phyloP scores from a whole-genome alignment of 2,329 filamentous ascomycete genomes.

The Colletotrichum sp. region DNA sequence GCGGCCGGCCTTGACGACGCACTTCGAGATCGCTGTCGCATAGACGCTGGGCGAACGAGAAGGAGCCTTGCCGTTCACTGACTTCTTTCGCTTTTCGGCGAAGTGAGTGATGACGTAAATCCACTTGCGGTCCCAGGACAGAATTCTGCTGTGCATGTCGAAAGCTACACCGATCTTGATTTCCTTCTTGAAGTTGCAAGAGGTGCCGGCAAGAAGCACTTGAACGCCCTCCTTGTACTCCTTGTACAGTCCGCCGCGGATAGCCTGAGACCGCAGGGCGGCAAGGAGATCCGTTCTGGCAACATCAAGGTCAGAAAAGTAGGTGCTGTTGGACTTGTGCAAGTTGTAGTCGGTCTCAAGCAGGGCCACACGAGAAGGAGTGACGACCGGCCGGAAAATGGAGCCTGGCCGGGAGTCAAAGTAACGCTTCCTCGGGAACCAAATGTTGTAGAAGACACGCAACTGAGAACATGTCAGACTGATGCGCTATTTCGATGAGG shows the following conservation, averaged over 20 bases:
- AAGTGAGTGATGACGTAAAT: constrained; percentile 33
- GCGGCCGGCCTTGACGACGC: constrained; percentile 81
- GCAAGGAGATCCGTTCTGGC: constrained; percentile 41
- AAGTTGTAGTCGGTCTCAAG: constrained; percentile 75
- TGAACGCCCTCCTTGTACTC: constrained; percentile 52
- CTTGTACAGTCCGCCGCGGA: constrained; percentile 41
- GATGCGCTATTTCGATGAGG: too few species aligned
- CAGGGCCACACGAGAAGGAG: constrained; percentile 62
- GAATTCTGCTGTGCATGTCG: constrained; percentile 69
- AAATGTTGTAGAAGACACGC: constrained; percentile 38
- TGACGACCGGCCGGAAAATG: constrained; percentile 57
- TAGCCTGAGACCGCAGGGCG: constrained; percentile 3
- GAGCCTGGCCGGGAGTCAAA: constrained; percentile 26
- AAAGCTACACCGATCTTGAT: constrained; percentile 72
- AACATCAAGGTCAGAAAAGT: constrained; percentile 73
- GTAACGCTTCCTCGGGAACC: constrained; percentile 30
- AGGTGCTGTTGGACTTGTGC: constrained; percentile 75
- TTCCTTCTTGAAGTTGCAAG: constrained; percentile 76
- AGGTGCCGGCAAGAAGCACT: constrained; percentile 70
- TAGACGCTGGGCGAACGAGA: constrained; percentile 34
- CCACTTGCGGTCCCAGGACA: constrained; percentile 35
- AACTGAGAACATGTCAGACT: constrained; percentile 23
- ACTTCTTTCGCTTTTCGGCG: constrained; percentile 34
- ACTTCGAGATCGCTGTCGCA: constrained; percentile 77
- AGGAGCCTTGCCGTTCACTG: constrained; percentile 41